Conservation (phyloP, 805 yeast species). For the Cephaloascus fragrans region DNA sequence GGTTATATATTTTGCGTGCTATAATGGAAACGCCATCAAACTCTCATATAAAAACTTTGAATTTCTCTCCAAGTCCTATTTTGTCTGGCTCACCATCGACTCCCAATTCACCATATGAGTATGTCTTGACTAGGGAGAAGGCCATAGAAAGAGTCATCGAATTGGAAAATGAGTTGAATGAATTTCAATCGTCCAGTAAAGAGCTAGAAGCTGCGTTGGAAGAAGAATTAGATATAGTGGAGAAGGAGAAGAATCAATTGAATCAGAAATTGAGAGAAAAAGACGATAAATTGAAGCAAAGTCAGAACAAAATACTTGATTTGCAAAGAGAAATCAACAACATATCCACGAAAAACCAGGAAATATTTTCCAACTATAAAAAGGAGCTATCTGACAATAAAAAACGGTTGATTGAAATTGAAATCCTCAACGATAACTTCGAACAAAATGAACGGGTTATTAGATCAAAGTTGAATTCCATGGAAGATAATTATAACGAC, state of each 20-base stretch:
- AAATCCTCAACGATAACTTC: conserved; percentile 30
- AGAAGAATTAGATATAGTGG: conserved; percentile 25
- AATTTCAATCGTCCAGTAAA: conserved; percentile 30
- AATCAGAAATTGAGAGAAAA: conserved; percentile 6
- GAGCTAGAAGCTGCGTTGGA: conserved; percentile 37
- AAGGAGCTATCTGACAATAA: conserved; percentile 14
- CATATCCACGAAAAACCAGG: conserved; percentile 14
- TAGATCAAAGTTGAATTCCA: conserved; percentile 17
- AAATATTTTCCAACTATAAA: conserved; percentile 9
- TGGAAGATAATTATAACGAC: conserved; percentile 21
- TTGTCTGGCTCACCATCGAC: neutral
- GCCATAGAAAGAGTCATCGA: conserved; percentile 25
- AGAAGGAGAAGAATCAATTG: conserved; percentile 12
- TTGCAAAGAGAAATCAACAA: conserved; percentile 10
- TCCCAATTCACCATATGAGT: neutral
- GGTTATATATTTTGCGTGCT: too few relatives aligned
- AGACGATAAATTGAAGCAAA: conserved; percentile 7
- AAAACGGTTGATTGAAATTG: conserved; percentile 25
- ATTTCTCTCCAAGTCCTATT: too few relatives aligned
- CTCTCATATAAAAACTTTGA: neutral
- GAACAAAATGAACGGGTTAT: conserved; percentile 30
- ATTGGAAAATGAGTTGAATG: conserved; percentile 29
- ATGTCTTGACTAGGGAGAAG: conserved; percentile 5
- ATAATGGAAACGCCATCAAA: neutral
- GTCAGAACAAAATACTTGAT: neutral